Evolutionary conservation across 129 eudicot species (phyloP).

Genomic region (Kitagawia praeruptora): DNA sequence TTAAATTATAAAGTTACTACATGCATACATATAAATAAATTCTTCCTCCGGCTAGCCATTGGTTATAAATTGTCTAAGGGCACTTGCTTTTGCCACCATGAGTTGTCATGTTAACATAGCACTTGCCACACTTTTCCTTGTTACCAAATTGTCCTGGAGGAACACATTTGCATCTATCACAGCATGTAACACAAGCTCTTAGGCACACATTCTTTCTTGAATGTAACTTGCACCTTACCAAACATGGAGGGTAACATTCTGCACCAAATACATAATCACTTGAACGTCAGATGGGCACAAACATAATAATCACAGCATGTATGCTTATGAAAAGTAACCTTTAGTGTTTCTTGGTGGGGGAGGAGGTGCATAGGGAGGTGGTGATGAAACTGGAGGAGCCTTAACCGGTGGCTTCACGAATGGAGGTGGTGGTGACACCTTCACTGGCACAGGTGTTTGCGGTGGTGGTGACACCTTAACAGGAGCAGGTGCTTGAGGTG

Average conservation of each 20-base stretch:
- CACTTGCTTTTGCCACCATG: slow-evolving; percentile 68
- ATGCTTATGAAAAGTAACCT: slow-evolving; percentile 14
- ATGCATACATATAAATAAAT: neutral
- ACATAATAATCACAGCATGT: neutral
- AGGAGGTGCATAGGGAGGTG: slow-evolving; percentile 19
- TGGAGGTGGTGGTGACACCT: slow-evolving; percentile 12
- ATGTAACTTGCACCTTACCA: slow-evolving; percentile 46
- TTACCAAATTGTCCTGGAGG: slow-evolving; percentile 83
- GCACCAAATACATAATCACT: neutral
- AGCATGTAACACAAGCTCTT: slow-evolving; percentile 65
- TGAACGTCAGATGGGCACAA: neutral
- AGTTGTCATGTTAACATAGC: slow-evolving; percentile 70
- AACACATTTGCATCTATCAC: slow-evolving; percentile 82
- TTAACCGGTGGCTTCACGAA: slow-evolving; percentile 3
- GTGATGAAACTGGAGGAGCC: slow-evolving; percentile 16
- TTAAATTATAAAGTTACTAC: neutral
- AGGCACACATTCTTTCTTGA: slow-evolving; percentile 54
- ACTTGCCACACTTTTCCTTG: slow-evolving; percentile 53
- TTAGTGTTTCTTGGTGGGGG: slow-evolving; percentile 20
- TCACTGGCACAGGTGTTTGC: slow-evolving; percentile 1
- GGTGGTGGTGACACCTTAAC: neutral
- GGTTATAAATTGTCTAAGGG: slow-evolving; percentile 52
- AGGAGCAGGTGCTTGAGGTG: slow-evolving; percentile 10
- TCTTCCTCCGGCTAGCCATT: too few species aligned
- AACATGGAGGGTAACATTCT: slow-evolving; percentile 62